phyloP scores from a whole-genome alignment of 352 stramenopile species.

The Stephanocyclus meneghinianus region DNA sequence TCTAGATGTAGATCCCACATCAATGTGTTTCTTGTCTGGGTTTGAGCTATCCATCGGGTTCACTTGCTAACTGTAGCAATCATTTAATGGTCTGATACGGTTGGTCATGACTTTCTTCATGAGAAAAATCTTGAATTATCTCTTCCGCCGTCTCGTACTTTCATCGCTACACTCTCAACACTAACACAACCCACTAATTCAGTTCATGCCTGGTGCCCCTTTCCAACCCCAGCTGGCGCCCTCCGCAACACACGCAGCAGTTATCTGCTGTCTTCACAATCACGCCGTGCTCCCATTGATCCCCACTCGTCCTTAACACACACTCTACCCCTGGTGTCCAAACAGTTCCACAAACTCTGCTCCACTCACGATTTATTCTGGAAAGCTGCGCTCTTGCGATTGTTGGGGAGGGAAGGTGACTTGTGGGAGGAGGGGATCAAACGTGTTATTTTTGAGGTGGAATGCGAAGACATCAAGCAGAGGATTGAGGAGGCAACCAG shows the following conservation, averaged over 20 bases:
- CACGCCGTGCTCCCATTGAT: conserved; percentile 22
- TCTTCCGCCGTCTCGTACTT: background rate
- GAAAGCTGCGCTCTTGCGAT: conserved; percentile 51
- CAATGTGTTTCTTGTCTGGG: no score
- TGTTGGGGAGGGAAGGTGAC: conserved; percentile 30
- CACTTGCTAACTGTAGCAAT: no score
- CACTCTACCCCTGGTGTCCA: conserved; percentile 65
- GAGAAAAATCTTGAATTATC: background rate
- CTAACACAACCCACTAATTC: background rate
- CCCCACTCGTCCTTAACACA: conserved; percentile 51
- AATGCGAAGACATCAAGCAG: conserved; percentile 32
- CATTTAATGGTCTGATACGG: no score
- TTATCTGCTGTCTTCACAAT: background rate
- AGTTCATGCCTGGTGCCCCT: background rate
- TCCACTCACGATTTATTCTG: conserved; percentile 59
- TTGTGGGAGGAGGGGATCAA: conserved; percentile 59
- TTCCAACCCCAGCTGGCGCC: conserved; percentile 1
- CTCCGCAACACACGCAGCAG: background rate
- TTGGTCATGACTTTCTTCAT: background rate
- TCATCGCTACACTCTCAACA: background rate
- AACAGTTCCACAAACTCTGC: conserved; percentile 58
- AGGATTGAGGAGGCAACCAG: conserved; percentile 31
- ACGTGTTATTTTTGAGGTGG: conserved; percentile 46
- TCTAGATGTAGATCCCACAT: no score
- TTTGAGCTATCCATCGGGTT: no score